Base-by-base conservation (phyloP, 768 basidiomycete genomes). In the Mycena belliarum region DNA sequence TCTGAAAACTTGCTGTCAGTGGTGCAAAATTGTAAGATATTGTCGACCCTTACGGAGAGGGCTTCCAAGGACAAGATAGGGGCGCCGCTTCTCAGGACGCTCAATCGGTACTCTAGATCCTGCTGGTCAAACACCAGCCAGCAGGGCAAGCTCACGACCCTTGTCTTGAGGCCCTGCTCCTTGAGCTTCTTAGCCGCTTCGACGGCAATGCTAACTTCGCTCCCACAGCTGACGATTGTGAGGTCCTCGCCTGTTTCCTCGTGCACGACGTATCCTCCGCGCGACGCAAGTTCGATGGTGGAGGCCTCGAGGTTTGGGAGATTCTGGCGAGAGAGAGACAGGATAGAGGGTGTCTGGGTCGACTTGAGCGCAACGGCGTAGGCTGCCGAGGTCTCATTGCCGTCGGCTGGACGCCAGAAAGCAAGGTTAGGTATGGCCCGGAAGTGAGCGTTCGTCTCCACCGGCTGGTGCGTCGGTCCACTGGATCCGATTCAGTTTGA, bases 301-400 rank as follows among this genome's bases (percentile, higher is more conserved):
- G 93, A 95, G 54, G 83, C 85, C 68, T 89, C 92, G 59, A 98
- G 86, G 70, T 97, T 95, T 49, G 95, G 95, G 35, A 98, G 82
- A 78, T 93, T 95, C 77, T 96, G 91, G 40, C 91, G 85, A 52
- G 93, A 92, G 54, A 91, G 82, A 5, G 86, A 88, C 56, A 93
- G 77, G 64, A 95, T 80, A 24, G 93, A 94, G 26, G 95, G 94
- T 2, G 92, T 95, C 66, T 78, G 73, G 60, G 74, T 82, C 60
- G 91, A 87, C 63, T 82, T 79, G 65, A 98, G 73, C 44, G 94
- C 89, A 55, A 88, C 84, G 59, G 84, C 72, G 79, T 97, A 97
- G 18, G 95, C 83, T 21, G 95, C 95, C 21, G 92, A 94, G n/a
- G 93, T 95, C 79, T 98, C 95, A 72, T 97, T 96, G 32, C 95